Evolutionary conservation across 192 early-diverging fungal genomes (phyloP).

Genomic region (Rhizophagus clarus): DNA sequence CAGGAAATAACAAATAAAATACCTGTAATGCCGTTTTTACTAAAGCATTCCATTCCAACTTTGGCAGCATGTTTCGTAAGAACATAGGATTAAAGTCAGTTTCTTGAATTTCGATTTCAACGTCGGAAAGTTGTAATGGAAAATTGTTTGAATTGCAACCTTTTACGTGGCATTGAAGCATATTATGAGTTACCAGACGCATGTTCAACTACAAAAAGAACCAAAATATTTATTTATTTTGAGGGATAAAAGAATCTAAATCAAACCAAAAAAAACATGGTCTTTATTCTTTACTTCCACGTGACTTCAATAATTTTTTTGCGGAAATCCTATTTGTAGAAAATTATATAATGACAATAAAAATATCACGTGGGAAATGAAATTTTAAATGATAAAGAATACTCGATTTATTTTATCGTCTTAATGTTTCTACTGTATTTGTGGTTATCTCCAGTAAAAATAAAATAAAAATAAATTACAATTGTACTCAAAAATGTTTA

Average conservation of each 20-base stretch:
- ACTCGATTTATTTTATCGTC: too few species aligned
- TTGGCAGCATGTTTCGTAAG: slow-evolving; percentile 75
- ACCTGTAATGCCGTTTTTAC: slow-evolving; percentile 66
- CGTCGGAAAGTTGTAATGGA: slow-evolving; percentile 85
- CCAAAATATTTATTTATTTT: too few species aligned
- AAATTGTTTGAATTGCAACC: slow-evolving; percentile 90
- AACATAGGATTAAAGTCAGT: slow-evolving; percentile 89
- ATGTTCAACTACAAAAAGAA: slow-evolving; percentile 42
- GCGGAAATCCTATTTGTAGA: too few species aligned
- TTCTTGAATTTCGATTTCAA: slow-evolving; percentile 80
- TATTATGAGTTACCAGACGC: slow-evolving; percentile 97
- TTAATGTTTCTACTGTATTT: too few species aligned
- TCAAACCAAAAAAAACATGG: not conserved
- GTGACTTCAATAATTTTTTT: too few species aligned
- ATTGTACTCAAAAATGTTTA: not conserved
- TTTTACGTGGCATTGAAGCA: slow-evolving; percentile 98
- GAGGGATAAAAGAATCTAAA: too few species aligned
- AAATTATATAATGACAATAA: too few species aligned
- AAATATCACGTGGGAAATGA: too few species aligned
- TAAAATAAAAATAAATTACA: too few species aligned
- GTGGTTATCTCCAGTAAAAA: too few species aligned
- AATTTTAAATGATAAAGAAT: too few species aligned
- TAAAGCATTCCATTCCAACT: slow-evolving; percentile 79
- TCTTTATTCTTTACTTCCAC: too few species aligned
- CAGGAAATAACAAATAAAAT: not conserved